These are phyloP conservation scores for Hemerocallis citrina DNA, from an alignment of 106 monocot genomes.

Conservation along the genomic window DNA sequence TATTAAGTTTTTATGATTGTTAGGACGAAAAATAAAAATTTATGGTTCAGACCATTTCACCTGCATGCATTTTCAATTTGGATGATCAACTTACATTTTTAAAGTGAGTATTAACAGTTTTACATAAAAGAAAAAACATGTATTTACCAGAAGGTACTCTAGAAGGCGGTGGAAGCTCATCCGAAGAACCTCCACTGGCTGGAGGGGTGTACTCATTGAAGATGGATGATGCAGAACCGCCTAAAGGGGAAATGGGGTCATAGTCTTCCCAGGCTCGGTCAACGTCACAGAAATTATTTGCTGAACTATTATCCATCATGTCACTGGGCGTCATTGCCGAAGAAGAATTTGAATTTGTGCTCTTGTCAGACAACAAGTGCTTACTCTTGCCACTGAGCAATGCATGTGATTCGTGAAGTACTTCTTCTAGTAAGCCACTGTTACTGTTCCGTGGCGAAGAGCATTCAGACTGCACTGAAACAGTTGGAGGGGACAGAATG, in stretches of 20 bases:
- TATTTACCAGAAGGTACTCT: slow-evolving; percentile 20
- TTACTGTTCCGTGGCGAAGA: slow-evolving; percentile 15
- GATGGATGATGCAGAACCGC: slow-evolving; percentile 22
- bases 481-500: slow-evolving; percentile 20
- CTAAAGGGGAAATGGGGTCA: slow-evolving; percentile 30
- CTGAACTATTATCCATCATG: not conserved
- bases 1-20: too few species aligned
- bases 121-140: too few species aligned
- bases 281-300: slow-evolving; percentile 6
- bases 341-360: slow-evolving; percentile 18
- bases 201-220: slow-evolving; percentile 36
- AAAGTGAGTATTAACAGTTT: too few species aligned
- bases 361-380: slow-evolving; percentile 10
- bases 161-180: slow-evolving; percentile 13
- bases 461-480: slow-evolving; percentile 20
- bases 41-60: too few species aligned
- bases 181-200: slow-evolving; percentile 20
- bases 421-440: slow-evolving; percentile 36
- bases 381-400: slow-evolving; percentile 6
- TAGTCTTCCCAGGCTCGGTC: slow-evolving; percentile 9
- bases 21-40: too few species aligned
- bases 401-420: slow-evolving; percentile 24
- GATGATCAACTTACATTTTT: too few species aligned
- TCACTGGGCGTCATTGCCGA: slow-evolving; percentile 12
- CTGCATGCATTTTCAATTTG: too few species aligned